A percentile compares a stretch with the other conserved stretches of the same genome.
These are phyloP conservation scores for Calonectria honghensis DNA, from an alignment of 2,329 filamentous ascomycete genomes.

Conservation along the genomic window DNA sequence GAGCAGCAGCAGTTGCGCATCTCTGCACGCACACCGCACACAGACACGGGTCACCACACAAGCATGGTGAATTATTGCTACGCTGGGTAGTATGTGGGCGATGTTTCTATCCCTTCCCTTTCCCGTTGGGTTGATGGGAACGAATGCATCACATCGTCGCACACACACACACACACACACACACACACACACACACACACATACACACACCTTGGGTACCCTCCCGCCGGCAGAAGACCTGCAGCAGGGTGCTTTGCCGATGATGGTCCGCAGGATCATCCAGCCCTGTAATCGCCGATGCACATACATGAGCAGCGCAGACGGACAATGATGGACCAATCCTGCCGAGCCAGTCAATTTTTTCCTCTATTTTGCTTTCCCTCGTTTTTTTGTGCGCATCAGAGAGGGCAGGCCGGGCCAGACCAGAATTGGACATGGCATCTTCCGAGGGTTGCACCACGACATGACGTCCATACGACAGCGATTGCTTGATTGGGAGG, in stretches of 20 bases:
- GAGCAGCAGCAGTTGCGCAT: not conserved
- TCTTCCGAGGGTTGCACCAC: conserved; percentile 33
- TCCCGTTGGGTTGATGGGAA: conserved; percentile 12
- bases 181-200: no score
- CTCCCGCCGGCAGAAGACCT: conserved; percentile 28
- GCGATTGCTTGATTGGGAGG: conserved; percentile 9
- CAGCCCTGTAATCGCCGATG: conserved; percentile 26
- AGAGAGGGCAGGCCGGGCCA: conserved; percentile 25
- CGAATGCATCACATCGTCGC: conserved; percentile 28
- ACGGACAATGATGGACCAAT: conserved; percentile 13
- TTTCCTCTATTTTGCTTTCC: not conserved
- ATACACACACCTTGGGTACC: not conserved
- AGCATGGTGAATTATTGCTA: conserved; percentile 2
- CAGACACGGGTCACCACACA: not conserved
- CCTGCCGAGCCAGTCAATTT: not conserved
- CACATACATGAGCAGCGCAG: conserved; percentile 16
- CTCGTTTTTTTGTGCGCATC: conserved; percentile 25
- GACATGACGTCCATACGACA: conserved; percentile 24
- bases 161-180: not conserved
- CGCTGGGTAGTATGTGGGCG: conserved; percentile 19
- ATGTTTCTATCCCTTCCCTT: conserved; percentile 17
- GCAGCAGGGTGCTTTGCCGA: conserved; percentile 35
- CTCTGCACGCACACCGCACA: not conserved
- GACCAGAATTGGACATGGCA: conserved; percentile 2
- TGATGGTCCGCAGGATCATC: conserved; percentile 12